Evolutionary conservation across 1,139 yeast genomes (phyloP), one percentile per base, ranked within the genome.

Genomic region (Suhomyces choctaworum): DNA sequence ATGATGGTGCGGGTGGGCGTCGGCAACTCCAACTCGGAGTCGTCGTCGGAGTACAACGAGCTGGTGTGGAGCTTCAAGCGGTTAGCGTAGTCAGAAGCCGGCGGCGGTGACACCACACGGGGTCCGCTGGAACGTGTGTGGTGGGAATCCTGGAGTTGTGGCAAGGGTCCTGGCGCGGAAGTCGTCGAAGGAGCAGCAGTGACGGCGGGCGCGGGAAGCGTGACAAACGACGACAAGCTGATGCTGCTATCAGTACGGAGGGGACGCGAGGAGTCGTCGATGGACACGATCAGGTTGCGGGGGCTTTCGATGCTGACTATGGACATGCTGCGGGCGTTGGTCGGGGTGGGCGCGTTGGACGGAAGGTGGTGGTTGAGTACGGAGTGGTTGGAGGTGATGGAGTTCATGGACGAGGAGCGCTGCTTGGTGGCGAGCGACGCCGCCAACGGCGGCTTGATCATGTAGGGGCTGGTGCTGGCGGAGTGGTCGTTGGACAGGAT

Each of bases 251-350:
- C 64, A 40, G 62, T 66, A 27, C 72, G 46, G 1, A 67, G 58
- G 11, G 58, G 56, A 14, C 58, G 53, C 24, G 50, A 43, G 34
- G 49, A 48, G 33, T 69, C 74, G 37, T 69, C 75, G 2, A 63
- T 51, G 8, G 71, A 64, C 4, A 66, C 67, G 10, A 70, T 68
- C 29, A 72, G 66, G 44, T 69, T 69, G 30, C 74, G 52, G 2
- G 74, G 73, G 44, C 66, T 60, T 31, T 63, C 73, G 25, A 67
- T 47, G 44, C 70, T 62, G 11, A 62, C 65, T 11, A 67, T 62
- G 7, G 71, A 64, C 57, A 66, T 54, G 45, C 69, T 62, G 27
- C 73, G 45, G 12, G 50, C 38, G 39, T 51, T 43, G 24, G 38
- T 49, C 28, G 51, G 51, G 4, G 48, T 47, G 8, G 45, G 42